These are phyloP conservation scores for Hymenoscyphus occultus DNA, from an alignment of 2,329 filamentous ascomycete species.

Conservation along the genomic window DNA sequence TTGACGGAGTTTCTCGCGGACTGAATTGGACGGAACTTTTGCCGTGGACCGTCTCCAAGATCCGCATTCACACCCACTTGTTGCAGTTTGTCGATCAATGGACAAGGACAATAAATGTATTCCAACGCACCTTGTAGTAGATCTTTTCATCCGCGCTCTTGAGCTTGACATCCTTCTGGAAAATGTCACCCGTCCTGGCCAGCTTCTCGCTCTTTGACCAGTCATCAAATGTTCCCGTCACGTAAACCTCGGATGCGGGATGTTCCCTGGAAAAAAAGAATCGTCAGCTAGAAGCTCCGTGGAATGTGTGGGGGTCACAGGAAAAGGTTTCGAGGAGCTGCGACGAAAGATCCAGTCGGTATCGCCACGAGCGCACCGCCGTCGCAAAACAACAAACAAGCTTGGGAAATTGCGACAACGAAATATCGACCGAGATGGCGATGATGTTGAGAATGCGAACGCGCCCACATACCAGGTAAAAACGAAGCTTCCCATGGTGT, in stretches of 20 bases:
- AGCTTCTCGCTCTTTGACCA: constrained; percentile 87
- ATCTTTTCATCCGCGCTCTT: constrained; percentile 67
- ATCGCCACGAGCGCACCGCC: neutral
- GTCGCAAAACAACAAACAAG: neutral
- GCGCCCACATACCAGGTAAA: constrained; percentile 37
- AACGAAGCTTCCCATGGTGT: constrained; percentile 38
- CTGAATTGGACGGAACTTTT: neutral
- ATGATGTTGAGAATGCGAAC: neutral
- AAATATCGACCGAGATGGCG: neutral
- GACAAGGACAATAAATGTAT: neutral
- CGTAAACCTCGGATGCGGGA: constrained; percentile 78
- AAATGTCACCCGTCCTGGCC: constrained; percentile 68
- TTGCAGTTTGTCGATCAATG: neutral
- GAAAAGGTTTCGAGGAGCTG: neutral
- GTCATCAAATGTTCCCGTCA: constrained; percentile 93
- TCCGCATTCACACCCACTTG: neutral
- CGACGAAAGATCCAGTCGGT: neutral
- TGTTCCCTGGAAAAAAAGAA: constrained; percentile 63
- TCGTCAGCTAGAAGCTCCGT: constrained; percentile 21
- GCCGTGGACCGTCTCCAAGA: neutral
- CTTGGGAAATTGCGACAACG: neutral
- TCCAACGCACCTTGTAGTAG: constrained; percentile 80
- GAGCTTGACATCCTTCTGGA: constrained; percentile 78
- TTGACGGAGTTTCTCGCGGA: constrained; percentile 7
- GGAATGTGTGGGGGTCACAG: neutral